Evolutionary conservation across 495 filamentous ascomycete genomes (phyloP).

Genomic region (Penicillium bovifimosum): DNA sequence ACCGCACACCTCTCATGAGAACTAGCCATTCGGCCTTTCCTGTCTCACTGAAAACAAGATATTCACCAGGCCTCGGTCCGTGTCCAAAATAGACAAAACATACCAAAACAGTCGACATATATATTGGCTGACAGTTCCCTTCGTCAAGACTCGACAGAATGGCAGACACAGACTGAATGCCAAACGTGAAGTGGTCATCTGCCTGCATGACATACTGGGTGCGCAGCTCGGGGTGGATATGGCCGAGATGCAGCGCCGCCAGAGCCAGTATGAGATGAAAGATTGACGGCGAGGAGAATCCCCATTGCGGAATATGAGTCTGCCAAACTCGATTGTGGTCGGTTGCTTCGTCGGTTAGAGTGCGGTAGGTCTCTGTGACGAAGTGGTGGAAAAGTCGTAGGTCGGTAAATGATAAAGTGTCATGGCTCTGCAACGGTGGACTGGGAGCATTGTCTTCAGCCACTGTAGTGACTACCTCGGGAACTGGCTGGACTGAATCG

Average conservation of each 20-base stretch:
- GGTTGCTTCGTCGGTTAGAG: slow-evolving; percentile 21
- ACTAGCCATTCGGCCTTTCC: slow-evolving; percentile 41
- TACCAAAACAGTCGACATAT: slow-evolving; percentile 42
- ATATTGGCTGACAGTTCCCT: slow-evolving; percentile 40
- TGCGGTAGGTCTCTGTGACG: slow-evolving; percentile 28
- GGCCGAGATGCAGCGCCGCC: slow-evolving; percentile 39
- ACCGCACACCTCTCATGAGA: slow-evolving; percentile 39
- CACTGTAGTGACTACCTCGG: not conserved
- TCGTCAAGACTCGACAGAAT: slow-evolving; percentile 31
- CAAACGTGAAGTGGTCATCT: slow-evolving; percentile 42
- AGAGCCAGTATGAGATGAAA: slow-evolving; percentile 42
- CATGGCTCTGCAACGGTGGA: not conserved
- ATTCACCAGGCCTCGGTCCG: slow-evolving; percentile 34
- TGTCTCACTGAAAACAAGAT: slow-evolving; percentile 37
- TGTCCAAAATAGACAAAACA: slow-evolving; percentile 44
- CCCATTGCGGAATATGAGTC: slow-evolving; percentile 35
- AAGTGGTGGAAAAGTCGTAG: slow-evolving; percentile 39
- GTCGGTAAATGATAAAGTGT: slow-evolving; percentile 27
- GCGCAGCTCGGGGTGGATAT: slow-evolving; percentile 27
- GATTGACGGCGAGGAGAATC: slow-evolving; percentile 39
- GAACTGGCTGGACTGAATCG: slow-evolving; percentile 10
- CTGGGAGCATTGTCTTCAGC: not conserved
- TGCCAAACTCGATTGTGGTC: slow-evolving; percentile 31
- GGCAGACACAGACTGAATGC: slow-evolving; percentile 38
- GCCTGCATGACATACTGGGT: slow-evolving; percentile 32